These are phyloP conservation scores for Rachicladosporium sp. DNA, from an alignment of 2,329 filamentous ascomycete genomes.

Conservation along the genomic window DNA sequence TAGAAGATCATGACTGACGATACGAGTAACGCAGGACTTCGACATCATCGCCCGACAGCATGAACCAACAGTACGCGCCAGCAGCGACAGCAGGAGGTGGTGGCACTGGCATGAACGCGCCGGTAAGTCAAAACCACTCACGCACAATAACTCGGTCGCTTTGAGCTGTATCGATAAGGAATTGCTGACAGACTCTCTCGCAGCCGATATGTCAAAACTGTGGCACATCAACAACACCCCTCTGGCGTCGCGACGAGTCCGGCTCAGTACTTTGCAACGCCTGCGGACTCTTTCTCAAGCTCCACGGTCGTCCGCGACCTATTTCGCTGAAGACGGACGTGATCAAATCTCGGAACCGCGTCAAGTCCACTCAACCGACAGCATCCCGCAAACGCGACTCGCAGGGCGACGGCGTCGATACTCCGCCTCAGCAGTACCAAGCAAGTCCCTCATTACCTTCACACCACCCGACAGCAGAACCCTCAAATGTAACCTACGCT, in stretches of 20 bases:
- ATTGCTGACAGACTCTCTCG: conserved; percentile 35
- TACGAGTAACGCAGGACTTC: not conserved
- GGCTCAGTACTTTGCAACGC: conserved; percentile 96
- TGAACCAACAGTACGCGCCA: conserved; percentile 52
- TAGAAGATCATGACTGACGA: not conserved
- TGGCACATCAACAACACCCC: conserved; percentile 82
- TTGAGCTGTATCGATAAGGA: conserved; percentile 9
- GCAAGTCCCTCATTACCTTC: conserved; percentile 2
- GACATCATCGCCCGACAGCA: conserved; percentile 27
- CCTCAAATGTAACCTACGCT: conserved; percentile 7
- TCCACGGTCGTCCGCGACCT: conserved; percentile 83
- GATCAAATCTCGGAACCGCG: conserved; percentile 97
- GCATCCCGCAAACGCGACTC: conserved; percentile 41
- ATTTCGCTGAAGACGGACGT: conserved; percentile 98
- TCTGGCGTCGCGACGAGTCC: conserved; percentile 95
- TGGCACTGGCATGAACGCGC: conserved; percentile 11
- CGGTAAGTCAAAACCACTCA: conserved; percentile 33
- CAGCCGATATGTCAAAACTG: conserved; percentile 98
- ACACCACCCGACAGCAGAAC: conserved; percentile 2
- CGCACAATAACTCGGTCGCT: not conserved
- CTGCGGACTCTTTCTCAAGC: conserved; percentile 92
- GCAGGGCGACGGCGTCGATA: conserved; percentile 51
- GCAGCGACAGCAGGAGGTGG: conserved; percentile 54
- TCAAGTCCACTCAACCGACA: conserved; percentile 65
- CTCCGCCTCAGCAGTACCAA: conserved; percentile 3